These are phyloP conservation scores for Pyrenophora graminea DNA, from an alignment of 2,329 filamentous ascomycete species.

Conservation along the genomic window DNA sequence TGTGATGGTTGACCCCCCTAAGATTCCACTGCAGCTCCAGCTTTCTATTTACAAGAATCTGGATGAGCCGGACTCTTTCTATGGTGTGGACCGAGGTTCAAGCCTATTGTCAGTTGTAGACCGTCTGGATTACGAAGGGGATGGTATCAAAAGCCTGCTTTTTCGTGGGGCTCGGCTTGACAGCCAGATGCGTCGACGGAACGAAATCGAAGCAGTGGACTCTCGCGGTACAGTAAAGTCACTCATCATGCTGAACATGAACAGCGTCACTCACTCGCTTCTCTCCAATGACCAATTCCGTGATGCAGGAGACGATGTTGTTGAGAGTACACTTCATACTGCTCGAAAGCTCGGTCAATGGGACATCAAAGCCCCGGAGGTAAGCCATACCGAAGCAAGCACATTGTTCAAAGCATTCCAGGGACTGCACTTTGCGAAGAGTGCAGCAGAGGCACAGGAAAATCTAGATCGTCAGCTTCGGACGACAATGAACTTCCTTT, in stretches of 20 bases:
- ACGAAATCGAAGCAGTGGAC: conserved; percentile 62
- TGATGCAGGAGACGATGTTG: conserved; percentile 60
- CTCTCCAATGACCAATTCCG: conserved; percentile 68
- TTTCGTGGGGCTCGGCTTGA: conserved; percentile 92
- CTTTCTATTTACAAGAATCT: conserved; percentile 87
- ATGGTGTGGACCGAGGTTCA: conserved; percentile 80
- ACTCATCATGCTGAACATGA: conserved; percentile 78
- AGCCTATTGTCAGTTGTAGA: conserved; percentile 77
- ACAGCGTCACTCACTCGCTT: conserved; percentile 82
- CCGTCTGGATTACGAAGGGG: conserved; percentile 84
- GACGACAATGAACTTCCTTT: conserved; percentile 49
- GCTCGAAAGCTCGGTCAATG: conserved; percentile 86
- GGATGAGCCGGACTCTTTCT: conserved; percentile 95
- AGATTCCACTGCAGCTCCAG: conserved; percentile 67
- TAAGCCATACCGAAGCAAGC: conserved; percentile 65
- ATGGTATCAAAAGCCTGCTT: conserved; percentile 83
- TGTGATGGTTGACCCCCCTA: conserved; percentile 54
- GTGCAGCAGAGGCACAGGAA: conserved; percentile 57
- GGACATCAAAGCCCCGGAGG: conserved; percentile 78
- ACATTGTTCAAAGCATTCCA: conserved; percentile 82
- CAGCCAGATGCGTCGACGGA: conserved; percentile 71
- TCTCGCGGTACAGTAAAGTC: conserved; percentile 74
- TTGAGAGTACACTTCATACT: conserved; percentile 76
- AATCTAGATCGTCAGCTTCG: conserved; percentile 66
- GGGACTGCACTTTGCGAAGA: conserved; percentile 69